Evolutionary conservation across 2,329 filamentous ascomycete genomes (phyloP).

Genomic region (Elsinoe arachidis): DNA sequence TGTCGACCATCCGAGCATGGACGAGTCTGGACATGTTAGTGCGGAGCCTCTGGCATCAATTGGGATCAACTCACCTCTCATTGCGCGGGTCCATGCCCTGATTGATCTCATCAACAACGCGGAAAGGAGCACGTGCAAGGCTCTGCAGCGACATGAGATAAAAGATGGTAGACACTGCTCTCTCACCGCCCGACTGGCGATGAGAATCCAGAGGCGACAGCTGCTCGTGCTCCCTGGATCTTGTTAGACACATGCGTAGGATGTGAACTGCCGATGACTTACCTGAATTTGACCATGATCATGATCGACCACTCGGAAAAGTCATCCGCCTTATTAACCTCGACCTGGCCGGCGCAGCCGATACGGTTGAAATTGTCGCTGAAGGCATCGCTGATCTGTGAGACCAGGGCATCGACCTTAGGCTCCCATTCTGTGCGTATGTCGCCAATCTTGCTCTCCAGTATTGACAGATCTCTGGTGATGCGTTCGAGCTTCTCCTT

Average conservation of each 20-base stretch:
- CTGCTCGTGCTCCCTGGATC: conserved; percentile 61
- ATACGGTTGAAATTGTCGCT: conserved; percentile 90
- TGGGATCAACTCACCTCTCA: conserved; percentile 51
- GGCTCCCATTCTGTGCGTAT: conserved; percentile 75
- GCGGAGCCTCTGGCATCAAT: background rate
- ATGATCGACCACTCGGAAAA: conserved; percentile 92
- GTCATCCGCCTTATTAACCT: conserved; percentile 74
- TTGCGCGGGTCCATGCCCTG: conserved; percentile 99
- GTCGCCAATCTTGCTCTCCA: conserved; percentile 52
- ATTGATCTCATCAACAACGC: conserved; percentile 98
- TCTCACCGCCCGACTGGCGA: conserved; percentile 91
- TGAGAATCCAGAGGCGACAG: conserved; percentile 82
- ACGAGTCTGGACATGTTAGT: conserved; percentile 52
- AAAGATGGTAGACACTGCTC: conserved; percentile 94
- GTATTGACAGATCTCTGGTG: conserved; percentile 46
- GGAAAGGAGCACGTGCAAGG: conserved; percentile 88
- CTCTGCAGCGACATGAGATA: conserved; percentile 97
- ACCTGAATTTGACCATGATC: conserved; percentile 92
- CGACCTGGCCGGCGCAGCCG: conserved; percentile 84
- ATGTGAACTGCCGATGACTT: conserved; percentile 26
- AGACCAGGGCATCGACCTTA: conserved; percentile 65
- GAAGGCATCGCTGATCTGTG: conserved; percentile 81
- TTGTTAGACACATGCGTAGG: conserved; percentile 14
- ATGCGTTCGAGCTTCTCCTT: conserved; percentile 50
- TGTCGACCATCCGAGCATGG: conserved; percentile 95